Conservation (phyloP, 2,329 filamentous ascomycete genomes). For the Fusarium sp. region DNA sequence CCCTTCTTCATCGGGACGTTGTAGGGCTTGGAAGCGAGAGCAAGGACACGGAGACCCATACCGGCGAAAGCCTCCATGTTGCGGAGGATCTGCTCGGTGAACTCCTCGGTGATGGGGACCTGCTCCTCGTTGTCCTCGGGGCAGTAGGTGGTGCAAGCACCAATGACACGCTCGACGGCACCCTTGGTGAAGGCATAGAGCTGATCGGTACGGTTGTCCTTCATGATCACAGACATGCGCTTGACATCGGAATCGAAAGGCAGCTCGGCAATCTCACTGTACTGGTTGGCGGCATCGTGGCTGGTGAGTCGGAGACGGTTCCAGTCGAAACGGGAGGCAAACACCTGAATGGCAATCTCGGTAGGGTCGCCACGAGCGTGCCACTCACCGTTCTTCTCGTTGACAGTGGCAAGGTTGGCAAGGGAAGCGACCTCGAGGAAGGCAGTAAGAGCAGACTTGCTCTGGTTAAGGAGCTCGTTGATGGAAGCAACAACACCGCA, state of each 20-base stretch:
- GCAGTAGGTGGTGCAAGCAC: slow-evolving; percentile 66
- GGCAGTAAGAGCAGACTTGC: slow-evolving; percentile 57
- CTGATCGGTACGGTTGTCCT: slow-evolving; percentile 51
- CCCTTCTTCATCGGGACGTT: slow-evolving; percentile 54
- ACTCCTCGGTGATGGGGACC: slow-evolving; percentile 62
- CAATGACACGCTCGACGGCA: slow-evolving; percentile 76
- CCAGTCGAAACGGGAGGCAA: slow-evolving; percentile 74
- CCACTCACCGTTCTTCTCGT: slow-evolving; percentile 62
- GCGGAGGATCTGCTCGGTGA: slow-evolving; percentile 66
- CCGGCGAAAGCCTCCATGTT: slow-evolving; percentile 74
- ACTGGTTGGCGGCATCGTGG: slow-evolving; percentile 57
- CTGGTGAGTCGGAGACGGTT: slow-evolving; percentile 66
- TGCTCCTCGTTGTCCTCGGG: slow-evolving; percentile 51
- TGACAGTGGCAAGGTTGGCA: slow-evolving; percentile 65
- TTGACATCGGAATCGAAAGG: slow-evolving; percentile 80
- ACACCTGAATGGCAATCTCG: slow-evolving; percentile 79
- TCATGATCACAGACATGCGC: slow-evolving; percentile 78
- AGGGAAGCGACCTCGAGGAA: slow-evolving; percentile 72
- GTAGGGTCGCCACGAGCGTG: slow-evolving; percentile 74
- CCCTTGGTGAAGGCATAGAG: slow-evolving; percentile 67
- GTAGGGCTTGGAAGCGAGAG: slow-evolving; percentile 65
- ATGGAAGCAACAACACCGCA: slow-evolving; percentile 43
- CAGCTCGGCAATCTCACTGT: slow-evolving; percentile 72
- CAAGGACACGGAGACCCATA: slow-evolving; percentile 75
- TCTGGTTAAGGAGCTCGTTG: slow-evolving; percentile 55